Conservation (phyloP, 768 basidiomycete species). For the Rhizopogon roseolus region DNA sequence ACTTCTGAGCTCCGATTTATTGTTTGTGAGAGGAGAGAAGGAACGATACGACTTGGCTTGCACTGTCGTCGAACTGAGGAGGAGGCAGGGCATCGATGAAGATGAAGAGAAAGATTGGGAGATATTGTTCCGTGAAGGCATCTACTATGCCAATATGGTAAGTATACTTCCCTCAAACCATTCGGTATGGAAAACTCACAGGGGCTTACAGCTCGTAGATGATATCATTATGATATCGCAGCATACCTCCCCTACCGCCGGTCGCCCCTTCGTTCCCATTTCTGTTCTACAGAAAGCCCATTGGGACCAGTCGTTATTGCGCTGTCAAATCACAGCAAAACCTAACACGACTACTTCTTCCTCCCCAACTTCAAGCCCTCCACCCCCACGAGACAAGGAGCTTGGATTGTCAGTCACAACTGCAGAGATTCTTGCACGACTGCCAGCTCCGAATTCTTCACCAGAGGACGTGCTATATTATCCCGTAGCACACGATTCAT, state of each 20-base stretch:
- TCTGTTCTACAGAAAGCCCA: conserved; percentile 68
- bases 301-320: conserved; percentile 73
- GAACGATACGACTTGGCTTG: conserved; percentile 79
- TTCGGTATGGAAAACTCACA: neutral
- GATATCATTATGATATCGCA: conserved; percentile 71
- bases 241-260: conserved; percentile 71
- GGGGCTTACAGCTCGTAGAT: conserved; percentile 56
- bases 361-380: conserved; percentile 32
- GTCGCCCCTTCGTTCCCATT: conserved; percentile 64
- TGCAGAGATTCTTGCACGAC: conserved; percentile 40
- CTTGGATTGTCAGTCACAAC: conserved; percentile 58
- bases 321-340: conserved; percentile 48
- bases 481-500: conserved; percentile 64
- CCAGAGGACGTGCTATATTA: conserved; percentile 42
- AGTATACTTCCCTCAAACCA: conserved; percentile 10
- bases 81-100: conserved; percentile 45
- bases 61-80: conserved; percentile 68
- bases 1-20: conserved; percentile 68
- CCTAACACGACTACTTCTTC: conserved; percentile 11
- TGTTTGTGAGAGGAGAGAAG: conserved; percentile 76
- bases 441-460: conserved; percentile 18
- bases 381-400: conserved; percentile 46
- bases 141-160: conserved; percentile 88
- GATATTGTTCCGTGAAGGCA: conserved; percentile 66
- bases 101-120: conserved; percentile 70